Conservation (phyloP, 306 rosid species). For the Dryas drummondii region DNA sequence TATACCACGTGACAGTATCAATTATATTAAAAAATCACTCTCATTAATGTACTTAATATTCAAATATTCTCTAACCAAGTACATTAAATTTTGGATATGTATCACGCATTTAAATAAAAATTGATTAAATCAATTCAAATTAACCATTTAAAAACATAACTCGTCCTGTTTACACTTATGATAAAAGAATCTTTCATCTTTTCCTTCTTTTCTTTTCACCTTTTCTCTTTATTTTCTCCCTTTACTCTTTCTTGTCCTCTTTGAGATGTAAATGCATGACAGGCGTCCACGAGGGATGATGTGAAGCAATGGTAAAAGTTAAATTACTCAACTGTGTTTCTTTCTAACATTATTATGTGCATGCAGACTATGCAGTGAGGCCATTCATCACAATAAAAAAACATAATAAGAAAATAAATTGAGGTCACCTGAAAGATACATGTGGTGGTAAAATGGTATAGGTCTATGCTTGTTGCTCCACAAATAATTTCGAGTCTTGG, state of each 20-base stretch:
- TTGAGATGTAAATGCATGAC: not conserved
- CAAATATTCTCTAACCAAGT: too few relatives aligned
- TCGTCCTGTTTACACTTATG: too few relatives aligned
- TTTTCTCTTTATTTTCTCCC: not conserved
- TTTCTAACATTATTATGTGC: not conserved
- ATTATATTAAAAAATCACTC: too few relatives aligned
- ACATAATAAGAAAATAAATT: not conserved
- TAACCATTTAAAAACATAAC: too few relatives aligned
- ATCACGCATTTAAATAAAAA: too few relatives aligned
- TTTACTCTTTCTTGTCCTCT: not conserved
- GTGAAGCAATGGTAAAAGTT: not conserved
- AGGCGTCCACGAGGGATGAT: not conserved
- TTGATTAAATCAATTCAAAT: too few relatives aligned
- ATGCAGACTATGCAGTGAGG: not conserved
- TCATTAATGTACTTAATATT: too few relatives aligned
- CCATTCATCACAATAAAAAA: slow-evolving; percentile 1
- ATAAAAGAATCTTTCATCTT: too few relatives aligned
- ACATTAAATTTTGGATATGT: too few relatives aligned
- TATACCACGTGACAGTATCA: too few relatives aligned
- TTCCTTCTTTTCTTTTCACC: not conserved
- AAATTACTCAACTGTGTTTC: not conserved
- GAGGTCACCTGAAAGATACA: not conserved
- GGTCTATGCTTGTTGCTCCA: not conserved
- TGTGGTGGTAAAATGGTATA: not conserved
- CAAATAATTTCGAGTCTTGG: not conserved